Base-by-base conservation (phyloP, 176 grass and related monocot genomes). In the Avena insularis region DNA sequence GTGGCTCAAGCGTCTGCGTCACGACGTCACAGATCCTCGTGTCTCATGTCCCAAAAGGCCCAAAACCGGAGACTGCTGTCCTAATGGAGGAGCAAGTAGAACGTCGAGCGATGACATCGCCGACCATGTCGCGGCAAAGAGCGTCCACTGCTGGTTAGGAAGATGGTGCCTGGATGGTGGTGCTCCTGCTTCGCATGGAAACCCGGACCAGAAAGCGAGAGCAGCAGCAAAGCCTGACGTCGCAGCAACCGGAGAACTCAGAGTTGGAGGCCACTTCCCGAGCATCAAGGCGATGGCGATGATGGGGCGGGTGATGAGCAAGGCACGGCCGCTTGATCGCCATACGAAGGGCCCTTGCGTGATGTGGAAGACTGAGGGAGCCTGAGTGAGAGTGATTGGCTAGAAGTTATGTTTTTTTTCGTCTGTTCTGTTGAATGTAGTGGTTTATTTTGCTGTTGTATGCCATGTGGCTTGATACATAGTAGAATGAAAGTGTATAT, bases 221-320 rank as follows among this genome's bases (percentile, higher is more conserved):
- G 65, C n/a, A 82, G 19, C 43, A n/a, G 88, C 50, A 11, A 82
- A 87, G 36, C 73, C 57, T 80, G 67, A 79, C 3, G 16, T 66
- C 20, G 38, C 36, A 17, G 38, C 36, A 17, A 56, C 75, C 9
- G 69, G 77, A 74, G 88, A 82, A 58, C 23, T 84, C 61, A 69
- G 89, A 83, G 82, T 84, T 66, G 78, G 89, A 78, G 82, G 65
- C 9, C 93, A 74, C 15, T 91, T 94, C 87, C 93, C 92, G 6
- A 98, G 96, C 90, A 90, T 98, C 49, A 72, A 63, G 6, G 93
- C 96, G 59, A 93, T 95, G 96, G 96, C 96, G 14, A 91, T 98
- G 92, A 94, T 98, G 90, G 96, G 96, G 12, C 90, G 84, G 63
- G 82, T 78, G 35, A 94, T 95, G 86, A 94, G 87, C 58, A 92